Conservation (phyloP, 2,329 filamentous ascomycete species). For the Dactylellina parvicollis region DNA sequence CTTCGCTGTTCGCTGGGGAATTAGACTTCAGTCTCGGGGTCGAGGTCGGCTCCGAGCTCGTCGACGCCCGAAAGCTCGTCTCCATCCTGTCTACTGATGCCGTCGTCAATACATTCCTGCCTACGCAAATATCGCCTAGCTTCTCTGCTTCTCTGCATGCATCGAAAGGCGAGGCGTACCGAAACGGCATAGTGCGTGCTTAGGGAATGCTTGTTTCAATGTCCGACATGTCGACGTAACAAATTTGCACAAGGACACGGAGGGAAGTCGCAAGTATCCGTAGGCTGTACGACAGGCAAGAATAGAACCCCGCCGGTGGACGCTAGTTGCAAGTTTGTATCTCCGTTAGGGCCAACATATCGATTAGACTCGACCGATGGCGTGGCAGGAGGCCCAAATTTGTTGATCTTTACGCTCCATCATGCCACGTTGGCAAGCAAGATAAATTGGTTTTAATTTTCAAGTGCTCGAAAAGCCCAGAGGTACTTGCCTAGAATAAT, state of each 20-base stretch:
- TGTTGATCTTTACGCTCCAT: background rate
- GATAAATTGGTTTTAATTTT: no score
- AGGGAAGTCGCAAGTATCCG: constrained; percentile 13
- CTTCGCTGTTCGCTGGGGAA: no score
- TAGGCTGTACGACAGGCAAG: background rate
- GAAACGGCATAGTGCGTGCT: background rate
- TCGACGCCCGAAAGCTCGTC: no score
- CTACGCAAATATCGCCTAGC: no score
- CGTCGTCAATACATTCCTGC: no score
- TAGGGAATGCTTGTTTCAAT: constrained; percentile 14
- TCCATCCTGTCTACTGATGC: no score
- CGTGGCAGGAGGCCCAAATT: background rate
- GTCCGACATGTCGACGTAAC: constrained; percentile 47
- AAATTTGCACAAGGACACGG: constrained; percentile 6
- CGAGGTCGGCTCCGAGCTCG: no score
- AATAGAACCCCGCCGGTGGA: background rate
- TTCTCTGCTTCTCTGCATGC: no score
- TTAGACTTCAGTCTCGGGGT: no score
- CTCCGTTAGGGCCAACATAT: background rate
- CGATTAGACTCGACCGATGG: background rate
- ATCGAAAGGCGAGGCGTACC: background rate
- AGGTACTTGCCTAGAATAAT: no score
- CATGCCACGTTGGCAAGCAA: constrained; percentile 9
- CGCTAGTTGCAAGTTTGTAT: no score
- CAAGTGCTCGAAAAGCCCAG: no score